Percentiles rank a stretch among this genome's conserved stretches.
These are phyloP conservation scores for Lentinula novae-zelandiae DNA, from an alignment of 1,284 basidiomycete species.

Conservation along the genomic window DNA sequence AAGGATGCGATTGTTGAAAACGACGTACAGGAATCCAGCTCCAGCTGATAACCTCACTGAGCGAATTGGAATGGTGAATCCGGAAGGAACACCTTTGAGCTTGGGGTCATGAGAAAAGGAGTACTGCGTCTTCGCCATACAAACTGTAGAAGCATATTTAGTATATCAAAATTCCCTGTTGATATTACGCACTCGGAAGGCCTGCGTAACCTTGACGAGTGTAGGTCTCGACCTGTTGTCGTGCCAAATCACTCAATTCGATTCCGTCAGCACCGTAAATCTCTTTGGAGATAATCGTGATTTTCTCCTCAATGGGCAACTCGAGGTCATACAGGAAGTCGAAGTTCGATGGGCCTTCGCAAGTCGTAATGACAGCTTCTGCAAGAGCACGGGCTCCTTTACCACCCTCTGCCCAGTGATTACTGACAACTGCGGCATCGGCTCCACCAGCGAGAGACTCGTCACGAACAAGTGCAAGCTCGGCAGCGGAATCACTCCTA, in stretches of 20 bases:
- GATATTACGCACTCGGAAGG: constrained; percentile 60
- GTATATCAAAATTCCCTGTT: constrained; percentile 5
- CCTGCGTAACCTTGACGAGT: constrained; percentile 84
- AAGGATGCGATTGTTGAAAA: neutral
- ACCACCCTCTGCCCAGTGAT: constrained; percentile 96
- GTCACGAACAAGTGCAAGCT: constrained; percentile 83
- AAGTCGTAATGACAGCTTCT: constrained; percentile 81
- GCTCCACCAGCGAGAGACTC: constrained; percentile 85
- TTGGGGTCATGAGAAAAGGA: constrained; percentile 95
- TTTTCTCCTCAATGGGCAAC: constrained; percentile 84
- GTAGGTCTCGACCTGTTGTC: constrained; percentile 88
- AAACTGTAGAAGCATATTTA: constrained; percentile 49
- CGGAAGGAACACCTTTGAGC: constrained; percentile 82
- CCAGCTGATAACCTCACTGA: constrained; percentile 89
- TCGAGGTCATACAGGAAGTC: constrained; percentile 89
- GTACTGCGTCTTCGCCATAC: constrained; percentile 99
- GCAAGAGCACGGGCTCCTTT: constrained; percentile 85
- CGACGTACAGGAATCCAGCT: constrained; percentile 82
- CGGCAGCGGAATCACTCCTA: constrained; percentile 88
- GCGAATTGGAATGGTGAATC: constrained; percentile 93
- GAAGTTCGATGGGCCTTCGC: constrained; percentile 82
- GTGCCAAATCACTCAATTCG: constrained; percentile 78
- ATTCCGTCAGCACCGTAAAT: constrained; percentile 93
- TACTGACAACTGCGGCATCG: constrained; percentile 92
- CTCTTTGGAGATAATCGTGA: constrained; percentile 81